Conservation (phyloP, 495 filamentous ascomycete genomes). For the Penicillium verhagenii region DNA sequence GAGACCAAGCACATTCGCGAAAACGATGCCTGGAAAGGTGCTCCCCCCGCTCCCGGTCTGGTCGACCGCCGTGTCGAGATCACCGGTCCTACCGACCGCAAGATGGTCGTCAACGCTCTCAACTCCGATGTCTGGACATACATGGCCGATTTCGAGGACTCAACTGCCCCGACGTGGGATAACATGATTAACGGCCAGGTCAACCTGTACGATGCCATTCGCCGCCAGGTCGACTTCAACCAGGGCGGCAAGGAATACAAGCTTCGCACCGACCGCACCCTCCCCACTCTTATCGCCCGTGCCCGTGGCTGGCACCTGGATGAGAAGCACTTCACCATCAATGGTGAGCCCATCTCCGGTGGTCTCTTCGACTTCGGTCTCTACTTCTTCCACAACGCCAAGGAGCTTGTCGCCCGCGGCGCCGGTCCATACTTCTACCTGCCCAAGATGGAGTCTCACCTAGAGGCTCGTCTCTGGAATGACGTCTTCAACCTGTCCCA, state of each 20-base stretch:
- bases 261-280: conserved; percentile 77
- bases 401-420: conserved; percentile 80
- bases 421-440: conserved; percentile 98
- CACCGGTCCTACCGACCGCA: conserved; percentile 94
- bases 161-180: conserved; percentile 95
- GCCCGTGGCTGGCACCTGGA: conserved; percentile 94
- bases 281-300: conserved; percentile 83
- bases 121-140: conserved; percentile 99
- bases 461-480: conserved; percentile 97
- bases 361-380: conserved; percentile 96
- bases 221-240: conserved; percentile 95
- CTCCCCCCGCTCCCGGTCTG: conserved; percentile 87
- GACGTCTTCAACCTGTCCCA: conserved; percentile 97
- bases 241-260: conserved; percentile 95
- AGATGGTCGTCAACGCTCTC: conserved; percentile 99
- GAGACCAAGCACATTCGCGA: conserved; percentile 97
- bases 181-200: conserved; percentile 99
- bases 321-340: conserved; percentile 96
- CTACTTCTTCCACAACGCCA: conserved; percentile 99
- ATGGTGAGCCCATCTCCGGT: conserved; percentile 92
- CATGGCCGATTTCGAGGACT: conserved; percentile 99
- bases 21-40: conserved; percentile 90
- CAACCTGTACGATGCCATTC: conserved; percentile 96
- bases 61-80: conserved; percentile 98
- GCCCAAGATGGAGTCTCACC: conserved; percentile 98